These are phyloP conservation scores for Annulohypoxylon nitens DNA, from an alignment of 495 filamentous ascomycete genomes.

Conservation along the genomic window DNA sequence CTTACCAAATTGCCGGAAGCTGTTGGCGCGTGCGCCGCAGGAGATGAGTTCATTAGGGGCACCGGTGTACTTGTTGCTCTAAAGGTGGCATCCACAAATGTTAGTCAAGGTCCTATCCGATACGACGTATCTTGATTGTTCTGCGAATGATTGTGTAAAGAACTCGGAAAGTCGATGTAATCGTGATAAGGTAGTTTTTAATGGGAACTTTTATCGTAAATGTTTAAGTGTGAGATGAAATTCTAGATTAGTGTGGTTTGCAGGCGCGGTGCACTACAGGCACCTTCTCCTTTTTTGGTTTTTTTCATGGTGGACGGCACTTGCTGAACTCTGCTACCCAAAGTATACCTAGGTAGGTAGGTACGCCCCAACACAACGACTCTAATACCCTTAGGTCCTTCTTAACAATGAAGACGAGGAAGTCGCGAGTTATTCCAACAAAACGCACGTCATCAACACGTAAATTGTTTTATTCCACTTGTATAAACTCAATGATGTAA, in stretches of 20 bases:
- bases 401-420: neutral
- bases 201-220: neutral
- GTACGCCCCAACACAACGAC: neutral
- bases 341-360: neutral
- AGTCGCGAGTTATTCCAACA: constrained; percentile 9
- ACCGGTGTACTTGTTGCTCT: constrained; percentile 33
- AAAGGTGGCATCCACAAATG: constrained; percentile 2
- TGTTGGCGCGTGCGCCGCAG: constrained; percentile 51
- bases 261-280: neutral
- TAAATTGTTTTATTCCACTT: neutral
- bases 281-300: neutral
- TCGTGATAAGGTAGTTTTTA: constrained; percentile 1
- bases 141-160: constrained; percentile 23
- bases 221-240: neutral
- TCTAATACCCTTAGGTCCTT: neutral
- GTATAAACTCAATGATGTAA: neutral
- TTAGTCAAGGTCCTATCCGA: constrained; percentile 21
- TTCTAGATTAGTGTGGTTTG: constrained; percentile 1
- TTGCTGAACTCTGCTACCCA: constrained; percentile 9
- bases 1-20: constrained; percentile 51
- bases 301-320: constrained; percentile 14
- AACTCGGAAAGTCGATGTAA: neutral
- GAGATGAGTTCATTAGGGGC: constrained; percentile 44
- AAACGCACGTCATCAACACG: neutral
- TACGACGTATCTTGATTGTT: neutral